phyloP scores from a whole-genome alignment of 108 stramenopile genomes.

The Nitzschia putrida region DNA sequence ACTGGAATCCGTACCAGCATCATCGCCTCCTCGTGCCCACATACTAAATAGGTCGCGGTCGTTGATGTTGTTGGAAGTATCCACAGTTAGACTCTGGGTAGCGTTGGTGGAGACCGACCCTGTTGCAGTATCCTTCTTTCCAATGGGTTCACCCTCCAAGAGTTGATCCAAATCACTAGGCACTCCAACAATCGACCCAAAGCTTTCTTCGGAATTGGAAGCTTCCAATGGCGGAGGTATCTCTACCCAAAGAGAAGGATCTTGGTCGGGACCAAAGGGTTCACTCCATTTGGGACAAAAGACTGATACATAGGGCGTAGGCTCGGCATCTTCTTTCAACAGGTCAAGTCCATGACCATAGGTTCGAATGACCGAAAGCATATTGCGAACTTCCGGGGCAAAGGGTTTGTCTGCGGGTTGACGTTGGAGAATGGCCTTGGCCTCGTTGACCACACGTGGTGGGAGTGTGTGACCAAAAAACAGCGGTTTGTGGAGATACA shows the following conservation, averaged over 20 bases:
- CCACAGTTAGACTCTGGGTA: not conserved
- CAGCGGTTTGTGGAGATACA: slow-evolving; percentile 71
- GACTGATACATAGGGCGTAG: slow-evolving; percentile 26
- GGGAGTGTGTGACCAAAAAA: slow-evolving; percentile 81
- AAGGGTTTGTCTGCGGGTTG: slow-evolving; percentile 26
- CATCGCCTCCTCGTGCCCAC: slow-evolving; percentile 55
- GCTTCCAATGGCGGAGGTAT: not conserved
- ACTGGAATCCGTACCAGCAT: not conserved
- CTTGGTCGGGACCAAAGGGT: slow-evolving; percentile 4
- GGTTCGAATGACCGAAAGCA: slow-evolving; percentile 68
- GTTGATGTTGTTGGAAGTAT: slow-evolving; percentile 21
- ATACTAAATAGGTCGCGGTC: slow-evolving; percentile 63
- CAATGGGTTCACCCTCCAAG: not conserved
- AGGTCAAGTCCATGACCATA: slow-evolving; percentile 72
- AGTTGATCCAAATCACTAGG: not conserved
- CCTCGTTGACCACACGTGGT: slow-evolving; percentile 68
- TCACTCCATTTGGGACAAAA: slow-evolving; percentile 46
- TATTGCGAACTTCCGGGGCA: slow-evolving; percentile 58
- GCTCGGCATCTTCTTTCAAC: slow-evolving; percentile 20
- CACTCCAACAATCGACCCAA: not conserved
- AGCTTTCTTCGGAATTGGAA: not conserved
- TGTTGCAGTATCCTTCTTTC: not conserved
- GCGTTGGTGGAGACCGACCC: slow-evolving; percentile 1
- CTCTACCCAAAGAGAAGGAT: not conserved
- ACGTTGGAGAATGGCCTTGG: slow-evolving; percentile 38